Evolutionary conservation across 2,329 filamentous ascomycete genomes (phyloP).

Genomic region (Aspergillus proliferans): DNA sequence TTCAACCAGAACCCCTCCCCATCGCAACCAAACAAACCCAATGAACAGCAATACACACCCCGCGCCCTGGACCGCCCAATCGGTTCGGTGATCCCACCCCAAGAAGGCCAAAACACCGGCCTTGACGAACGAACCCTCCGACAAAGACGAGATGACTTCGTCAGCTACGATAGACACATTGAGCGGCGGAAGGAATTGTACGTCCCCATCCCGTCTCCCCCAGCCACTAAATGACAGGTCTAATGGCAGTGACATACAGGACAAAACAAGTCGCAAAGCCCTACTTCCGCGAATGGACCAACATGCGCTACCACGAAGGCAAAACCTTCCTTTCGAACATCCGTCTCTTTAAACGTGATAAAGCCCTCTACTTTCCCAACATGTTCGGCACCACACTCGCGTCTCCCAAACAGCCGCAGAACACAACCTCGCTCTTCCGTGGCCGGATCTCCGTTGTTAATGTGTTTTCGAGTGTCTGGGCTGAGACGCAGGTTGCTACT

Average conservation of each 20-base stretch:
- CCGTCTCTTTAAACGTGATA: constrained; percentile 73
- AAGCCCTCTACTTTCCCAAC: constrained; percentile 90
- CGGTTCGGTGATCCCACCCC: constrained; percentile 68
- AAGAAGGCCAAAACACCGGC: constrained; percentile 74
- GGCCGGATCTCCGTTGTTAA: constrained; percentile 73
- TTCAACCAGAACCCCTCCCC: constrained; percentile 25
- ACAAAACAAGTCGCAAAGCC: constrained; percentile 73
- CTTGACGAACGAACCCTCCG: constrained; percentile 60
- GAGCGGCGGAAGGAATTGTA: constrained; percentile 69
- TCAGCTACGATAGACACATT: constrained; percentile 79
- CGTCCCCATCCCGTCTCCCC: constrained; percentile 12
- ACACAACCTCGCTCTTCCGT: constrained; percentile 70
- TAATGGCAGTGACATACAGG: constrained; percentile 35
- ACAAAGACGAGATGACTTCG: constrained; percentile 71
- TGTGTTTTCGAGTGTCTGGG: constrained; percentile 80
- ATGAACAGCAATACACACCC: constrained; percentile 44
- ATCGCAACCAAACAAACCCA: constrained; percentile 17
- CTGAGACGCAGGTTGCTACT: constrained; percentile 67
- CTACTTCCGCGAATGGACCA: constrained; percentile 94
- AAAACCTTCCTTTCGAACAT: constrained; percentile 87
- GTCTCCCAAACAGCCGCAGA: constrained; percentile 48
- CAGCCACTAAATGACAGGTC: not conserved
- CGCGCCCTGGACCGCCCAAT: constrained; percentile 65
- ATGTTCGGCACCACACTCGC: constrained; percentile 71
- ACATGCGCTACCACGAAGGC: constrained; percentile 73